These are phyloP conservation scores for Rhizopogon sp. DNA, from an alignment of 768 basidiomycete species.

Conservation along the genomic window DNA sequence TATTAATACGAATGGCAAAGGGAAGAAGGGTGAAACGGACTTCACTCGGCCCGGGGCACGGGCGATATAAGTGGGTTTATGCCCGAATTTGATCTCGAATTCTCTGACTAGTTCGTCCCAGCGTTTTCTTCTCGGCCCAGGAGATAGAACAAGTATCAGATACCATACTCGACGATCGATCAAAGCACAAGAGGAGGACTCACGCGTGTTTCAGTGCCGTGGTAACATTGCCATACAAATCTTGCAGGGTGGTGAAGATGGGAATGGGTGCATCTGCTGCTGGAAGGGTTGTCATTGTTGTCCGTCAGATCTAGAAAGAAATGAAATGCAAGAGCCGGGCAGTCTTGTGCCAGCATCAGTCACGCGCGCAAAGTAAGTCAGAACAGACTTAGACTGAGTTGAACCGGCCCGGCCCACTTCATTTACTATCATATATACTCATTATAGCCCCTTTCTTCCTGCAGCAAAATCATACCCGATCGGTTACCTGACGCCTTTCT, in stretches of 20 bases:
- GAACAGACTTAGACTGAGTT: too few species aligned
- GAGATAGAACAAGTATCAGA: not conserved
- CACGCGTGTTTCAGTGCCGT: conserved; percentile 50
- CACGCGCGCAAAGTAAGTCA: too few species aligned
- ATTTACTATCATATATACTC: too few species aligned
- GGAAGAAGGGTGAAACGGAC: conserved; percentile 29
- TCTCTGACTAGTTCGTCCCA: conserved; percentile 60
- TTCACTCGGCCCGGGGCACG: conserved; percentile 82
- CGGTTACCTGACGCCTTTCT: too few species aligned
- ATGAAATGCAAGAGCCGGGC: not conserved
- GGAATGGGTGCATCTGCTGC: conserved; percentile 56
- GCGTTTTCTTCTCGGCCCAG: conserved; percentile 29
- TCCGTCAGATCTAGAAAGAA: not conserved
- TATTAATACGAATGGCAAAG: not conserved
- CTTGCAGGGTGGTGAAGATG: conserved; percentile 50
- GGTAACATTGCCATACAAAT: conserved; percentile 50
- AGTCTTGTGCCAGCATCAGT: not conserved
- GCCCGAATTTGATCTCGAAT: conserved; percentile 61
- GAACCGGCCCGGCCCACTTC: too few species aligned
- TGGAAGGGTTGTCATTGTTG: not conserved
- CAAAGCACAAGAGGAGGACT: conserved; percentile 7
- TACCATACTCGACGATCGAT: not conserved
- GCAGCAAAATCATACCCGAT: too few species aligned
- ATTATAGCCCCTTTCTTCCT: too few species aligned
- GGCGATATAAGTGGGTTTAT: conserved; percentile 63